These are phyloP conservation scores for Rhizopogon sp. DNA, from an alignment of 768 basidiomycete species.

Conservation along the genomic window DNA sequence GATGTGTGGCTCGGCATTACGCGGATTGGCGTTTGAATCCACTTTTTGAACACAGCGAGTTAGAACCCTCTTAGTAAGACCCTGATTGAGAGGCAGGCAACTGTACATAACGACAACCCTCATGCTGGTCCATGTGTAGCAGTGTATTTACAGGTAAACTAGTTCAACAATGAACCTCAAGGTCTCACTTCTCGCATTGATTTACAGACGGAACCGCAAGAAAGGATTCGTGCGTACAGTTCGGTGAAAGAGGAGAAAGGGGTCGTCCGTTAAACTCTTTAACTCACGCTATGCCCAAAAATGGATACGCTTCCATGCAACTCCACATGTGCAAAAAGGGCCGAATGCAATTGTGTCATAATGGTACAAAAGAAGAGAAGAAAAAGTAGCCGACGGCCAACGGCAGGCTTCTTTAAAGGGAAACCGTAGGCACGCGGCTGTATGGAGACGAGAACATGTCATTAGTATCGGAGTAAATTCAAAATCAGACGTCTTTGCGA, in stretches of 20 bases:
- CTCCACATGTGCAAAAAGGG: constrained; percentile 22
- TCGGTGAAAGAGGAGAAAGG: constrained; percentile 15
- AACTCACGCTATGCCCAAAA: constrained; percentile 29
- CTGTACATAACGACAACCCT: constrained; percentile 3
- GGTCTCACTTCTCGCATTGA: constrained; percentile 17
- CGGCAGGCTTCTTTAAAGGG: constrained; percentile 43
- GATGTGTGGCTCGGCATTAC: constrained; percentile 22
- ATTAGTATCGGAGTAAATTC: constrained; percentile 28
- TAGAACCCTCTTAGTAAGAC: not conserved
- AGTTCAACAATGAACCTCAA: not conserved
- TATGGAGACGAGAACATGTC: constrained; percentile 36
- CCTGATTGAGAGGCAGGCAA: not conserved
- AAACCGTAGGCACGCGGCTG: constrained; percentile 52
- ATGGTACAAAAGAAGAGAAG: not conserved
- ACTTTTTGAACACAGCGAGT: constrained; percentile 15
- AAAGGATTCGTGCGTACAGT: constrained; percentile 9
- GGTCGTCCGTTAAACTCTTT: constrained; percentile 38
- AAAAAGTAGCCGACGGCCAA: constrained; percentile 36
- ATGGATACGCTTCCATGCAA: constrained; percentile 33
- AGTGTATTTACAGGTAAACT: too few relatives aligned
- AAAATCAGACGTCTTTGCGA: constrained; percentile 34
- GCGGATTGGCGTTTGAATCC: constrained; percentile 16
- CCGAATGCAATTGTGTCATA: not conserved
- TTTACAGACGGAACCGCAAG: constrained; percentile 14
- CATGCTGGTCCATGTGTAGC: not conserved